These are phyloP conservation scores for Aspergillus sp. DNA, from an alignment of 2,329 filamentous ascomycete genomes.

Conservation along the genomic window DNA sequence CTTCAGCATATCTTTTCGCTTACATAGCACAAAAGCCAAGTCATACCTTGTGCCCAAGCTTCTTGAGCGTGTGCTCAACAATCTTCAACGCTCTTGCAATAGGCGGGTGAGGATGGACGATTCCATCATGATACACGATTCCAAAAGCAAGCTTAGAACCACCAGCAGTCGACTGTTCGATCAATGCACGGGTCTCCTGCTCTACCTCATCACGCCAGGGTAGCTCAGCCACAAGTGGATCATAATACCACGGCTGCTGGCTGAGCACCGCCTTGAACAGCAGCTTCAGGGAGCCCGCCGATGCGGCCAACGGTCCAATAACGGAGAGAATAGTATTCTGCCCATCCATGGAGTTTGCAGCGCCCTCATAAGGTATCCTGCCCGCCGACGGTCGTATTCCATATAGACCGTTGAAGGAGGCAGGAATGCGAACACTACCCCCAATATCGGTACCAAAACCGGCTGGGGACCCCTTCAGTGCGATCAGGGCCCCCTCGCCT, in stretches of 20 bases:
- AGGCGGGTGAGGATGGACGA: conserved; percentile 56
- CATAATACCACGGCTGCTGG: conserved; percentile 63
- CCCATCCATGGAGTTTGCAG: conserved; percentile 64
- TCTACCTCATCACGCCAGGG: conserved; percentile 59
- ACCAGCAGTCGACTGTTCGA: conserved; percentile 32
- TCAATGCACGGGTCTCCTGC: conserved; percentile 35
- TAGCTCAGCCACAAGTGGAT: conserved; percentile 64
- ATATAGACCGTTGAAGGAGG: conserved; percentile 60
- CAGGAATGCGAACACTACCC: conserved; percentile 58
- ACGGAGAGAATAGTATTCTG: conserved; percentile 64
- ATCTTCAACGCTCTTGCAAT: conserved; percentile 55
- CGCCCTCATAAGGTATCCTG: conserved; percentile 55
- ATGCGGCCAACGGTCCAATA: conserved; percentile 62
- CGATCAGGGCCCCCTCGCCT: conserved; percentile 58
- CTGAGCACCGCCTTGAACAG: conserved; percentile 57
- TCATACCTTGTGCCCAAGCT: conserved; percentile 51
- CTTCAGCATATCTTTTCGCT: not conserved
- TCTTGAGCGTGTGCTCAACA: conserved; percentile 49
- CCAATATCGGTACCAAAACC: conserved; percentile 61
- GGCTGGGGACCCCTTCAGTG: conserved; percentile 52
- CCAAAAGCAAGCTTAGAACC: conserved; percentile 52
- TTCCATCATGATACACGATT: conserved; percentile 53
- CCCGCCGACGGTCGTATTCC: conserved; percentile 56
- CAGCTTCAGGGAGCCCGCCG: conserved; percentile 54
- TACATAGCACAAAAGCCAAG: not conserved